Conservation (phyloP, 768 basidiomycete genomes). For the Psilocybe sp. region DNA sequence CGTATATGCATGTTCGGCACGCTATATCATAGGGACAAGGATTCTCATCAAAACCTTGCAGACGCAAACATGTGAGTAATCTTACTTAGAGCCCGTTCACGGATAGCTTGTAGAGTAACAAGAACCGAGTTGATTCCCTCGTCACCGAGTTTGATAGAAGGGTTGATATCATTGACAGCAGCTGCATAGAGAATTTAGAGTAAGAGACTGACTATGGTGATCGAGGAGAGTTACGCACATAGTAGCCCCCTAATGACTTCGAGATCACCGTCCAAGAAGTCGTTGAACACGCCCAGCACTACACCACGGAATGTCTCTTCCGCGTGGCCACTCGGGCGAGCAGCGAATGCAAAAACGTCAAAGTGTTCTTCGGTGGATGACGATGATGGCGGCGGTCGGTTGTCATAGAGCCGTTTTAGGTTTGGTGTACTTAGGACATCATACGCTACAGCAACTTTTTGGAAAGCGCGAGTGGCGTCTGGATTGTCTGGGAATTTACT, state of each 20-base stretch:
- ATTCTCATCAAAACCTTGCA: neutral
- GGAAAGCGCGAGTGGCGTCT: constrained; percentile 80
- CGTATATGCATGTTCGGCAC: constrained; percentile 73
- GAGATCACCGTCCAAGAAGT: constrained; percentile 85
- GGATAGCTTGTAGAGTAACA: constrained; percentile 61
- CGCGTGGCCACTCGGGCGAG: constrained; percentile 52
- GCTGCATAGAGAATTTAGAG: constrained; percentile 33
- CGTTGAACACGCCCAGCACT: constrained; percentile 70
- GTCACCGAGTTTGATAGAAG: constrained; percentile 71
- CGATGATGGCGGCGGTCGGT: constrained; percentile 39
- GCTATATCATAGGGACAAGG: constrained; percentile 43
- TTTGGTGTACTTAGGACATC: constrained; percentile 74
- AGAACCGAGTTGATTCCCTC: constrained; percentile 80
- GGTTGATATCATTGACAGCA: constrained; percentile 78
- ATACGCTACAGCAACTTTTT: constrained; percentile 83
- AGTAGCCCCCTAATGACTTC: constrained; percentile 77
- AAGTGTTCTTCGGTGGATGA: constrained; percentile 11
- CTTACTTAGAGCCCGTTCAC: constrained; percentile 74
- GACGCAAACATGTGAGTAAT: constrained; percentile 21
- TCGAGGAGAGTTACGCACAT: constrained; percentile 41
- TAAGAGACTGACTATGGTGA: neutral
- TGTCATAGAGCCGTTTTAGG: constrained; percentile 68
- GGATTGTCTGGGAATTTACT: constrained; percentile 82
- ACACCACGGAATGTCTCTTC: constrained; percentile 82
- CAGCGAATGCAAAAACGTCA: constrained; percentile 47